phyloP scores from a whole-genome alignment of 495 filamentous ascomycete species.

The Beverwykella pulmonaria region DNA sequence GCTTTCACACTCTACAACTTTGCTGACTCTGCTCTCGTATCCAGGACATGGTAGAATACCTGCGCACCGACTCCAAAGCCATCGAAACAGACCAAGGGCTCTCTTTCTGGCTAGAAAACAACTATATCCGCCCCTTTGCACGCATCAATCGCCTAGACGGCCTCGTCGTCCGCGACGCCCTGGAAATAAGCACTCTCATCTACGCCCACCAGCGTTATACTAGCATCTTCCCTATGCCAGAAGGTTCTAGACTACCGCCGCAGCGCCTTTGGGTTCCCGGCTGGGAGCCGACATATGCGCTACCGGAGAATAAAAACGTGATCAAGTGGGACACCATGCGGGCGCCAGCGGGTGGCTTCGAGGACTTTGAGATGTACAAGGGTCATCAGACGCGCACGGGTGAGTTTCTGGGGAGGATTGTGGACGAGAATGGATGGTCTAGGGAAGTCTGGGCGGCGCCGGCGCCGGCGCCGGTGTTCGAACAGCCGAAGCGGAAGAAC shows the following conservation, averaged over 20 bases:
- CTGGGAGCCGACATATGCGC: not conserved
- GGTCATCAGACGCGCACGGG: not conserved
- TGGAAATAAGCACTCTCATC: not conserved
- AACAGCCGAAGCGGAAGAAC: not conserved
- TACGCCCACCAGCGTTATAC: not conserved
- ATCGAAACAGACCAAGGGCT: not conserved
- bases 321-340: not conserved
- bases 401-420: not conserved
- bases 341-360: not conserved
- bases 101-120: not conserved
- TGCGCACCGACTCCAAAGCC: not conserved
- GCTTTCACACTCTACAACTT: too few species aligned
- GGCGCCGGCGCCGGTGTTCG: not conserved
- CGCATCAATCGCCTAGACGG: not conserved
- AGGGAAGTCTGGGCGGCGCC: not conserved
- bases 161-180: not conserved
- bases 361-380: not conserved
- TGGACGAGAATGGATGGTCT: not conserved
- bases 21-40: too few species aligned
- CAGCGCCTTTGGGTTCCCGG: constrained; percentile 1
- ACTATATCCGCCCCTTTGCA: constrained; percentile 1
- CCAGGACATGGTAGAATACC: constrained; percentile 2
- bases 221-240: not conserved
- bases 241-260: not conserved
- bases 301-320: not conserved